Evolutionary conservation across 2,329 filamentous ascomycete species (phyloP), one percentile per base, ranked within the genome.

Genomic region (Fusarium pseudocircinatum): DNA sequence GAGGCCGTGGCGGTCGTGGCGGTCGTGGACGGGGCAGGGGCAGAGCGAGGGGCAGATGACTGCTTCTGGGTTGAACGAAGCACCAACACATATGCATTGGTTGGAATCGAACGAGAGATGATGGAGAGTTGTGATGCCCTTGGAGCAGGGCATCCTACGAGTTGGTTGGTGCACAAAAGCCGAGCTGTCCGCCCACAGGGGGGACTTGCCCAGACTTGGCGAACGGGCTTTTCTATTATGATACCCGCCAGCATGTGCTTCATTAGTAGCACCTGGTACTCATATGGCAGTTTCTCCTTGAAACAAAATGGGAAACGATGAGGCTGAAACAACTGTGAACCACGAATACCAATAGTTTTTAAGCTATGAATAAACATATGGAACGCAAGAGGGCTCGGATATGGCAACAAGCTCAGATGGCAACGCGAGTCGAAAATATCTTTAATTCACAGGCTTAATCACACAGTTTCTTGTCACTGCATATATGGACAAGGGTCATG

Each of bases 1-100:
- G 76, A 44, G 76, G 73, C 6, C 74, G 74, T 39, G 75, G 79
- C 37, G 75, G 73, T 7, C 74, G 74, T 37, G 75, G 79, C 39
- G 76, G 79, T 34, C 70, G 79, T 37, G 77, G 79, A 44, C 72
- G 78, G 36, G 78, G 79, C 34, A 68, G 78, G 34, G 79, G 80
- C 24, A 75, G 78, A 76, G 75, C 78, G 12, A 75, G 78, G 57
- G 77, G 74, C 22, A 79, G 76, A 64, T 77, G 75, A 61, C 61
- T 60, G 61, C 42, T 64, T 34, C 5, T 53, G n/a, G 43, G 58
- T 58, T 60, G 46, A 43, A 44, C 36, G 49, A 34, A 40, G 49
- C 32, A 58, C 26, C 42, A 58, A 18, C 37, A 28, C 39, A 30
- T 36, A 65, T 34, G 34, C 32, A 49, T 60, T 53, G 60, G 52